Conservation (phyloP, 2,329 filamentous ascomycete species). For the Daldinia sp. region DNA sequence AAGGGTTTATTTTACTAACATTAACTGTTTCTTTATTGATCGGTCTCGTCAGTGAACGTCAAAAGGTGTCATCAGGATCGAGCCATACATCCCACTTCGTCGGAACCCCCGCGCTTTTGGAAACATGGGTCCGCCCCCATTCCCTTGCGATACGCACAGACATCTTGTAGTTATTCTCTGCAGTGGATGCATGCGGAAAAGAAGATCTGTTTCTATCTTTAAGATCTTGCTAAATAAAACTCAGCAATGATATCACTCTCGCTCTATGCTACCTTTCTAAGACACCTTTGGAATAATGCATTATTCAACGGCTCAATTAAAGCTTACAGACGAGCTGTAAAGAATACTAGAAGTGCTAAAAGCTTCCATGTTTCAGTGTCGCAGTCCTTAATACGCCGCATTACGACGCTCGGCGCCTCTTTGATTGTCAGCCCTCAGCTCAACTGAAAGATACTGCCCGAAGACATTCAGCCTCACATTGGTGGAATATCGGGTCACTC, state of each 20-base stretch:
- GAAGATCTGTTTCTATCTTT: constrained; percentile 24
- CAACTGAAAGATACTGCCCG: not conserved
- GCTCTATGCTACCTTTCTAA: not conserved
- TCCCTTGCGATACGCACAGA: not conserved
- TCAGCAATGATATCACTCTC: constrained; percentile 10
- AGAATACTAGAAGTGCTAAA: not conserved
- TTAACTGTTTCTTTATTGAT: not conserved
- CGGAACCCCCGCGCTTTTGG: constrained; percentile 2
- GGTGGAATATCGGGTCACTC: not conserved
- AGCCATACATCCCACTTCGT: constrained; percentile 2
- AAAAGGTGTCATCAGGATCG: constrained; percentile 6
- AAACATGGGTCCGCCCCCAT: constrained; percentile 5
- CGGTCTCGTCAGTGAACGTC: not conserved
- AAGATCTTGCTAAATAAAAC: constrained; percentile 15
- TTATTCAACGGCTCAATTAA: not conserved
- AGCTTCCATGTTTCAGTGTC: not conserved
- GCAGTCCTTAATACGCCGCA: not conserved
- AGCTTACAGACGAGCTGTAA: not conserved
- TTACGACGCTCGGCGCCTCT: not conserved
- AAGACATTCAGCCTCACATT: not conserved
- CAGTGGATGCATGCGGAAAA: not conserved
- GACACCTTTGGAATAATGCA: not conserved
- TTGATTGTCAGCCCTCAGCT: not conserved
- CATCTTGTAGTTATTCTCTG: no score
- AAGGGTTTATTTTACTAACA: not conserved